Evolutionary conservation across 2,329 filamentous ascomycete species (phyloP).

Genomic region (Harringtonia lauricola): DNA sequence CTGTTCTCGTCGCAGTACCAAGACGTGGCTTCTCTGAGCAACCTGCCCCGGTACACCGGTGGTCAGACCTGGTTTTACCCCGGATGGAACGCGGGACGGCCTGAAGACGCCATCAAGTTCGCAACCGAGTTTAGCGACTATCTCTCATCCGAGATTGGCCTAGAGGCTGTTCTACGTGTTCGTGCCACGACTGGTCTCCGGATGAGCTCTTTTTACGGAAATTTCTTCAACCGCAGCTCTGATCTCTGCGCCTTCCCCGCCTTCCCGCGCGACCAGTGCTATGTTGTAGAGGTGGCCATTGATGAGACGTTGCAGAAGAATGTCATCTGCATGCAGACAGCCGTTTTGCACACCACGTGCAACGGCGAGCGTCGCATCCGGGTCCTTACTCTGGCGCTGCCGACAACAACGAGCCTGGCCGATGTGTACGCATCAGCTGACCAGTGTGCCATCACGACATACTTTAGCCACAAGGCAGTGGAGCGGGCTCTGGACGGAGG

Average conservation of each 20-base stretch:
- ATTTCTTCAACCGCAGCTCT: conserved; percentile 98
- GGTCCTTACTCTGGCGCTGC: conserved; percentile 85
- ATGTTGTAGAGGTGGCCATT: conserved; percentile 96
- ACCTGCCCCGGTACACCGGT: conserved; percentile 89
- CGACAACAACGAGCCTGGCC: conserved; percentile 81
- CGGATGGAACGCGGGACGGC: conserved; percentile 88
- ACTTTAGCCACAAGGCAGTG: conserved; percentile 96
- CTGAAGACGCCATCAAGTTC: conserved; percentile 95
- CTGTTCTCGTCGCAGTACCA: conserved; percentile 93
- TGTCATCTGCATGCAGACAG: conserved; percentile 84
- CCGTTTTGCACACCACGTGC: conserved; percentile 93
- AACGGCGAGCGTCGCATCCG: conserved; percentile 93
- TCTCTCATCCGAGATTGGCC: conserved; percentile 87
- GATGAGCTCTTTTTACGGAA: conserved; percentile 98
- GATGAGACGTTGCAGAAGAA: conserved; percentile 90
- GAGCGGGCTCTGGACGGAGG: conserved; percentile 72
- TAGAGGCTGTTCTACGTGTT: conserved; percentile 92
- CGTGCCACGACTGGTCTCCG: conserved; percentile 87
- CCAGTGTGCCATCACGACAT: conserved; percentile 83
- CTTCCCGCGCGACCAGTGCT: conserved; percentile 93
- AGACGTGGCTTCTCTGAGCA: conserved; percentile 92
- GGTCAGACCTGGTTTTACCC: conserved; percentile 99
- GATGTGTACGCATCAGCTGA: conserved; percentile 93
- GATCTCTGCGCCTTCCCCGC: conserved; percentile 97
- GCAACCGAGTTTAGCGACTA: conserved; percentile 95